Evolutionary conservation across 1,139 yeast species (phyloP).

Genomic region (Hanseniaspora sp.): DNA sequence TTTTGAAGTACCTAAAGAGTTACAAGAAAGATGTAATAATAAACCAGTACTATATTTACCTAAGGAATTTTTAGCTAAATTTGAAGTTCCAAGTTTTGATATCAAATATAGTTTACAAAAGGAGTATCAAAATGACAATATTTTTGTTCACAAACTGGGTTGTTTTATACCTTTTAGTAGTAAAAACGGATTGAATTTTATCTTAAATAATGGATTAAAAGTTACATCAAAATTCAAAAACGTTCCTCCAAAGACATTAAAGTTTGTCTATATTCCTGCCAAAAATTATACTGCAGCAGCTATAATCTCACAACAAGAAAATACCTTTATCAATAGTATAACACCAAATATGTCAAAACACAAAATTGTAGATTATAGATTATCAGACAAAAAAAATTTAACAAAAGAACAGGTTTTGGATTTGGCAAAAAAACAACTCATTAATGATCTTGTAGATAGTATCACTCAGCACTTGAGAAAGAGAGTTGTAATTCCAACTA

Average conservation of each 20-base stretch:
- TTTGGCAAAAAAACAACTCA: slow-evolving; percentile 25
- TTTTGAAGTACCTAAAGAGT: slow-evolving; percentile 36
- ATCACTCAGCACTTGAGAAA: slow-evolving; percentile 61
- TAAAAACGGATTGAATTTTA: slow-evolving; percentile 43
- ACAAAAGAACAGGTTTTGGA: slow-evolving; percentile 12
- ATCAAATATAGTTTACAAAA: slow-evolving; percentile 11
- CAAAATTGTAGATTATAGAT: slow-evolving; percentile 12
- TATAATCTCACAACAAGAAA: slow-evolving; percentile 6
- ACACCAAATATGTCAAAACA: slow-evolving; percentile 5
- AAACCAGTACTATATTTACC: slow-evolving; percentile 46
- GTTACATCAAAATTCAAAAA: slow-evolving; percentile 23
- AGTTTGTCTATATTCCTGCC: slow-evolving; percentile 23
- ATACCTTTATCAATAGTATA: neutral
- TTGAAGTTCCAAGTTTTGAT: slow-evolving; percentile 15
- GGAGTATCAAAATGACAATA: slow-evolving; percentile 3
- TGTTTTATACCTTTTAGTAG: slow-evolving; percentile 51
- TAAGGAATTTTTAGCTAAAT: slow-evolving; percentile 16
- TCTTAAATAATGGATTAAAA: slow-evolving; percentile 48
- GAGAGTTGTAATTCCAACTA: slow-evolving; percentile 59
- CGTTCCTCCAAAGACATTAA: slow-evolving; percentile 22
- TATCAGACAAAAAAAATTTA: slow-evolving; percentile 3
- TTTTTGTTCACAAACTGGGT: slow-evolving; percentile 13
- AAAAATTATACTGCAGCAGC: slow-evolving; percentile 1
- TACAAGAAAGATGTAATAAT: slow-evolving; percentile 39
- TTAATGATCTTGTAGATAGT: slow-evolving; percentile 50